Percentiles rank a stretch among this genome's conserved stretches.
These are phyloP conservation scores for Apiospora phragmitis DNA, from an alignment of 2,329 filamentous ascomycete species.

Conservation along the genomic window DNA sequence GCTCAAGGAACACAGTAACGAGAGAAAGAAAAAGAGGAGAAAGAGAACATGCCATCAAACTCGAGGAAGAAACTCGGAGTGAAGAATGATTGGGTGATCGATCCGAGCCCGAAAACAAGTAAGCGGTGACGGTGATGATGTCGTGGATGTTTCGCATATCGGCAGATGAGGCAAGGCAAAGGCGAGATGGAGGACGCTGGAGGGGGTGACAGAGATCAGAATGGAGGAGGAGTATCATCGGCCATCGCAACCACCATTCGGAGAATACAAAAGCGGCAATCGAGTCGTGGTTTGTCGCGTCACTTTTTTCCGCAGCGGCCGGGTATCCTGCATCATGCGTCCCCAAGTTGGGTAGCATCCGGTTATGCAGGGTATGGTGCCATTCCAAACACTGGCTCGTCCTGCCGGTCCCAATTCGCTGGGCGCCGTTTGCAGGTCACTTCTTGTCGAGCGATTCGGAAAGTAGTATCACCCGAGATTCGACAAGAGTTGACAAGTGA, in stretches of 20 bases:
- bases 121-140: background rate
- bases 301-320: background rate
- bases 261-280: constrained; percentile 1
- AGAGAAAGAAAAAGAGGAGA: background rate
- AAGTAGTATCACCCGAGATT: background rate
- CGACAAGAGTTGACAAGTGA: background rate
- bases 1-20: background rate
- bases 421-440: background rate
- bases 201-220: background rate
- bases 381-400: background rate
- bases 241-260: background rate
- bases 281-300: background rate
- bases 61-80: background rate
- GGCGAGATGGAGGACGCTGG: background rate
- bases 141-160: background rate
- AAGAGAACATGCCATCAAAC: background rate
- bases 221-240: background rate
- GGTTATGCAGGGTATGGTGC: background rate
- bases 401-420: background rate
- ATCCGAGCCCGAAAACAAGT: background rate
- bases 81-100: background rate
- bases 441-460: background rate
- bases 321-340: background rate
- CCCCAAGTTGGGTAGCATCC: background rate
- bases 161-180: background rate